Evolutionary conservation across 768 basidiomycete genomes (phyloP).

Genomic region (Boletus edulis): DNA sequence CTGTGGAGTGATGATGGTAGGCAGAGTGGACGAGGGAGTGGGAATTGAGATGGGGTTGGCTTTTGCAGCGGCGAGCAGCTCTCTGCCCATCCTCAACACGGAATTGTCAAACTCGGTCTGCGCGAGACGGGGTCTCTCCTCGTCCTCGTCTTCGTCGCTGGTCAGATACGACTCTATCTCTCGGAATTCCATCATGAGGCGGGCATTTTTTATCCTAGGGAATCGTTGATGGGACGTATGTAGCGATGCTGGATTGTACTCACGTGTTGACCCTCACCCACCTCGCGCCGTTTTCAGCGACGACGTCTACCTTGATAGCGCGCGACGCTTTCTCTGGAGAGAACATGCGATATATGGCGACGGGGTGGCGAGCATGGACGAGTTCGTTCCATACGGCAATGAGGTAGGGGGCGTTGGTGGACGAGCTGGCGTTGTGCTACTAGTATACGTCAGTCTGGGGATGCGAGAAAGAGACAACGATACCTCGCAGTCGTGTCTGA

Average conservation of each 20-base stretch:
- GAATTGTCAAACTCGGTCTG: slow-evolving; percentile 68
- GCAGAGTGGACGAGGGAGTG: neutral
- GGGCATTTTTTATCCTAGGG: slow-evolving; percentile 71
- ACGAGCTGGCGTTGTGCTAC: slow-evolving; percentile 44
- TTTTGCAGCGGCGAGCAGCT: slow-evolving; percentile 62
- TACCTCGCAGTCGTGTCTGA: slow-evolving; percentile 45
- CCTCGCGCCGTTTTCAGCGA: slow-evolving; percentile 65
- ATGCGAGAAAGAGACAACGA: neutral
- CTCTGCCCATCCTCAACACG: slow-evolving; percentile 65
- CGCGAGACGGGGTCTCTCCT: slow-evolving; percentile 40
- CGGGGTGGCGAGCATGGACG: slow-evolving; percentile 53
- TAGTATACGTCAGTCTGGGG: slow-evolving; percentile 23
- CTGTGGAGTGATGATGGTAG: slow-evolving; percentile 34
- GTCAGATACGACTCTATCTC: slow-evolving; percentile 83
- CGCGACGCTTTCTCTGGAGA: neutral
- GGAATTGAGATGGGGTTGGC: slow-evolving; percentile 43
- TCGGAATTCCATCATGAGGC: slow-evolving; percentile 75
- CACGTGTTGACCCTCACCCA: slow-evolving; percentile 93
- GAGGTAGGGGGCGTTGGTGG: slow-evolving; percentile 79
- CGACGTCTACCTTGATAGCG: slow-evolving; percentile 73
- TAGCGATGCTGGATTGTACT: slow-evolving; percentile 28
- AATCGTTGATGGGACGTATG: neutral
- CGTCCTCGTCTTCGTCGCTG: slow-evolving; percentile 44
- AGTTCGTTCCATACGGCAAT: slow-evolving; percentile 83
- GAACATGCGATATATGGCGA: slow-evolving; percentile 62